Conservation (phyloP, 2,329 filamentous ascomycete genomes). For the Fusarium albosuccineum region DNA sequence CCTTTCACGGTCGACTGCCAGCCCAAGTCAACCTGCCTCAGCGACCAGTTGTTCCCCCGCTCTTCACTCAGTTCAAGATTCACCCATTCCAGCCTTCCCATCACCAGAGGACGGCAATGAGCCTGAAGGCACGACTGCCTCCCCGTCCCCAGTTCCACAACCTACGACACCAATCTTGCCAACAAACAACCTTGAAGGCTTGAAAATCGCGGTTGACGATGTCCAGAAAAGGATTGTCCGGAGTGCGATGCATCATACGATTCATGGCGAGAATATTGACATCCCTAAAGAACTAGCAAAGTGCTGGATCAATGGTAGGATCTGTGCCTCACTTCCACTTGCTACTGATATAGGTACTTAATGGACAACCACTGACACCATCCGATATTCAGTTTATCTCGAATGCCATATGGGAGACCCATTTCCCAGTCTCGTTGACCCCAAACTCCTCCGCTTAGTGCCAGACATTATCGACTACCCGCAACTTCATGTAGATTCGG, state of each 20-base stretch:
- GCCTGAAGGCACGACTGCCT: background rate
- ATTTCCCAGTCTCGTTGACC: constrained; percentile 42
- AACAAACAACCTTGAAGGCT: background rate
- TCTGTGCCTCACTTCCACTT: background rate
- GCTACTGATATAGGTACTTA: no score
- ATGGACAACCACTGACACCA: background rate
- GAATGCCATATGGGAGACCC: constrained; percentile 49
- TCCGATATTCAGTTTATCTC: constrained; percentile 44
- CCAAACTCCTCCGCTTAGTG: constrained; percentile 46
- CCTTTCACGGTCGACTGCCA: background rate
- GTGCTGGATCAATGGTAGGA: constrained; percentile 45
- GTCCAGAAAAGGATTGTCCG: constrained; percentile 42
- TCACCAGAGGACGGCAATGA: background rate
- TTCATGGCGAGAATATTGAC: constrained; percentile 23
- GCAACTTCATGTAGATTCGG: constrained; percentile 47
- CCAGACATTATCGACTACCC: constrained; percentile 47
- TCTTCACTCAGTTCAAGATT: background rate
- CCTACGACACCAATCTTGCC: background rate
- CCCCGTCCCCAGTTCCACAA: background rate
- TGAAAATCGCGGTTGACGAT: constrained; percentile 41
- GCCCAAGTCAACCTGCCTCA: background rate
- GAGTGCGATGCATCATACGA: constrained; percentile 33
- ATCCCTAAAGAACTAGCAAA: constrained; percentile 47
- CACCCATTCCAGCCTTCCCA: background rate
- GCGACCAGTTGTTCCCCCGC: background rate